These are phyloP conservation scores for Ustilago vetiveriae DNA, from an alignment of 1,284 basidiomycete species.

Conservation along the genomic window DNA sequence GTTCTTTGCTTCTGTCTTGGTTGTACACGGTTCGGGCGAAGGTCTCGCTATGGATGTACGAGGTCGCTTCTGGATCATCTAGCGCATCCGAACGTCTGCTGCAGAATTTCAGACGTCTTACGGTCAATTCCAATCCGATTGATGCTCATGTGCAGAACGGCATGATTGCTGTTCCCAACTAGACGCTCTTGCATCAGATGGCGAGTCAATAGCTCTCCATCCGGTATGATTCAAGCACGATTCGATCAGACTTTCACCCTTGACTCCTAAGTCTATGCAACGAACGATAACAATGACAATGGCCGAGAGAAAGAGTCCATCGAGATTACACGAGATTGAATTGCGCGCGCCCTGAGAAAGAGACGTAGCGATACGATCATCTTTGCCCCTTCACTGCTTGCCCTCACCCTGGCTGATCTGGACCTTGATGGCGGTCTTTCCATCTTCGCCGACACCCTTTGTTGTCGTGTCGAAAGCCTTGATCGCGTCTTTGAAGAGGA, in stretches of 20 bases:
- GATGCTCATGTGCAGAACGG: conserved; percentile 15
- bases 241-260: neutral
- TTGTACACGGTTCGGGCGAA: neutral
- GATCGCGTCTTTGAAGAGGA: conserved; percentile 70
- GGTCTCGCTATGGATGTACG: neutral
- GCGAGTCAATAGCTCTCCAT: neutral
- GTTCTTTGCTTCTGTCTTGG: neutral
- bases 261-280: too few relatives aligned
- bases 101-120: neutral
- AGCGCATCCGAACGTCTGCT: neutral
- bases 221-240: too few relatives aligned
- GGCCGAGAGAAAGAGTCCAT: too few relatives aligned
- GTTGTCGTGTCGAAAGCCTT: conserved; percentile 72
- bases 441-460: conserved; percentile 76
- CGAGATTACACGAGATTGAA: too few relatives aligned
- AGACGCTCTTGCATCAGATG: neutral
- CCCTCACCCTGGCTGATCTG: conserved; percentile 67
- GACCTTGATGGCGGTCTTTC: conserved; percentile 71
- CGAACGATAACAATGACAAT: too few relatives aligned
- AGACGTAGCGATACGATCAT: too few relatives aligned
- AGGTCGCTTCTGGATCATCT: neutral
- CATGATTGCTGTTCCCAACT: neutral
- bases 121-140: neutral
- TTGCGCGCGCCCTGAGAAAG: too few relatives aligned
- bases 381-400: conserved; percentile 20